Percentiles rank a stretch among this genome's conserved stretches.
Conservation (phyloP, 2,329 filamentous ascomycete species). For the Fusarium heterosporum region DNA sequence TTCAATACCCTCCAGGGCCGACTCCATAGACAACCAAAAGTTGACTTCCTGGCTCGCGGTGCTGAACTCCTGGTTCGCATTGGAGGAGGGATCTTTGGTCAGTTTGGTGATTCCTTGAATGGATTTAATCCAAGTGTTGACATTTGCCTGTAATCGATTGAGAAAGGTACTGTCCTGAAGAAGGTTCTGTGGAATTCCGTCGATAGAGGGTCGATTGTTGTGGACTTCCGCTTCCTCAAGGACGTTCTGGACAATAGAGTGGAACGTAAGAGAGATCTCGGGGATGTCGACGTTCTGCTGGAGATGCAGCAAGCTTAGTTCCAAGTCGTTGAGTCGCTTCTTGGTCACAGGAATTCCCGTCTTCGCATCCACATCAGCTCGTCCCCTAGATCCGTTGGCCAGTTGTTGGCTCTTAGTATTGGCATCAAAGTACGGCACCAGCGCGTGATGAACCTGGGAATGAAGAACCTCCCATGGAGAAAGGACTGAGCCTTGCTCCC, state of each 20-base stretch:
- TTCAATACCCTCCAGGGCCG: slow-evolving; percentile 90
- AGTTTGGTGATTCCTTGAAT: slow-evolving; percentile 97
- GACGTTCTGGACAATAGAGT: slow-evolving; percentile 87
- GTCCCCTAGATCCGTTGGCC: slow-evolving; percentile 72
- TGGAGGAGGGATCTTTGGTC: slow-evolving; percentile 81
- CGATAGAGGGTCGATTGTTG: slow-evolving; percentile 77
- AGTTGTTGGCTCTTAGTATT: slow-evolving; percentile 86
- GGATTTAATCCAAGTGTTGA: slow-evolving; percentile 98
- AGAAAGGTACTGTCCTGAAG: slow-evolving; percentile 91
- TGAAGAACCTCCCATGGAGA: slow-evolving; percentile 95
- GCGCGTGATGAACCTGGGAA: slow-evolving; percentile 88
- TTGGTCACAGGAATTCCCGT: slow-evolving; percentile 97
- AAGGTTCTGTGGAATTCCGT: slow-evolving; percentile 80
- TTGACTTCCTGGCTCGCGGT: slow-evolving; percentile 98
- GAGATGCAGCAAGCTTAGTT: slow-evolving; percentile 88
- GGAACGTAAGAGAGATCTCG: slow-evolving; percentile 86
- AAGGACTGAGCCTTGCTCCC: slow-evolving; percentile 76
- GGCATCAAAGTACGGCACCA: slow-evolving; percentile 97
- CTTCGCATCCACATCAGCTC: slow-evolving; percentile 88
- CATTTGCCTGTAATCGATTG: slow-evolving; percentile 91
- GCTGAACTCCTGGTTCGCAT: slow-evolving; percentile 63
- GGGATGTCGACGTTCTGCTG: slow-evolving; percentile 99
- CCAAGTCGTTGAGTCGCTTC: slow-evolving; percentile 95
- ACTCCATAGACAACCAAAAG: slow-evolving; percentile 98
- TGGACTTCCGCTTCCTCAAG: slow-evolving; percentile 80